Evolutionary conservation across 2,329 filamentous ascomycete species (phyloP).

Genomic region (Phialophora chinensis): DNA sequence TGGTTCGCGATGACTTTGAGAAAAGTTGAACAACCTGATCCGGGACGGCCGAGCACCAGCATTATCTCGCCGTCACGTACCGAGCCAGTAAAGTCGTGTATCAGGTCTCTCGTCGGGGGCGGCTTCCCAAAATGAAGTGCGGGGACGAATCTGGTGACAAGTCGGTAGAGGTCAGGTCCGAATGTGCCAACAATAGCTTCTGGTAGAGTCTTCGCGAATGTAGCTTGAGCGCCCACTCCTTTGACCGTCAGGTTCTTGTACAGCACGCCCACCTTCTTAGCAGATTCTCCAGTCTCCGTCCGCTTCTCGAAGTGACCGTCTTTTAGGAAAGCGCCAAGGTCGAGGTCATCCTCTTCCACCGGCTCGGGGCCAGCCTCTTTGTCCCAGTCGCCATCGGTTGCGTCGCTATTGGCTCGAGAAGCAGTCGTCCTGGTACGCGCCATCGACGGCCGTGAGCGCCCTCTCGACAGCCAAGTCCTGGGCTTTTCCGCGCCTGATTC

Average conservation of each 20-base stretch:
- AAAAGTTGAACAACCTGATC: slow-evolving; percentile 77
- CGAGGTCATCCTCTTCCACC: slow-evolving; percentile 59
- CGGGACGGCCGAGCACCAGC: slow-evolving; percentile 74
- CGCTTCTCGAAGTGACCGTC: slow-evolving; percentile 78
- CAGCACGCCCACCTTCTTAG: slow-evolving; percentile 78
- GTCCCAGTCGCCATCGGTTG: slow-evolving; percentile 49
- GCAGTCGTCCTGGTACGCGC: slow-evolving; percentile 23
- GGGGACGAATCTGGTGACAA: slow-evolving; percentile 63
- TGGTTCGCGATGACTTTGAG: slow-evolving; percentile 77
- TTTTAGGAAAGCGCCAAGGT: slow-evolving; percentile 72
- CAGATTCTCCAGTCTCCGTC: slow-evolving; percentile 65
- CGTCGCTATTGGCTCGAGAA: slow-evolving; percentile 42
- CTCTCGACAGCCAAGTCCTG: slow-evolving; percentile 42
- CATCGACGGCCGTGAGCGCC: slow-evolving; percentile 31
- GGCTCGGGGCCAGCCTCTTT: slow-evolving; percentile 44
- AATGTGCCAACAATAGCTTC: slow-evolving; percentile 78
- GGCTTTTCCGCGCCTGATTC: slow-evolving; percentile 37
- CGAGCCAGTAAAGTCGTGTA: slow-evolving; percentile 71
- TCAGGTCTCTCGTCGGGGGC: slow-evolving; percentile 60
- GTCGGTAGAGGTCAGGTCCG: slow-evolving; percentile 75
- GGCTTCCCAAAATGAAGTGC: slow-evolving; percentile 55
- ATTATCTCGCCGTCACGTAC: slow-evolving; percentile 74
- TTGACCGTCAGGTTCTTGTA: slow-evolving; percentile 79
- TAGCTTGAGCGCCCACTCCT: slow-evolving; percentile 69
- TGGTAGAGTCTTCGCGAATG: slow-evolving; percentile 74